Conservation (phyloP, 371 early-diverging fungal genomes). For the Nosema muscidifuracis region DNA sequence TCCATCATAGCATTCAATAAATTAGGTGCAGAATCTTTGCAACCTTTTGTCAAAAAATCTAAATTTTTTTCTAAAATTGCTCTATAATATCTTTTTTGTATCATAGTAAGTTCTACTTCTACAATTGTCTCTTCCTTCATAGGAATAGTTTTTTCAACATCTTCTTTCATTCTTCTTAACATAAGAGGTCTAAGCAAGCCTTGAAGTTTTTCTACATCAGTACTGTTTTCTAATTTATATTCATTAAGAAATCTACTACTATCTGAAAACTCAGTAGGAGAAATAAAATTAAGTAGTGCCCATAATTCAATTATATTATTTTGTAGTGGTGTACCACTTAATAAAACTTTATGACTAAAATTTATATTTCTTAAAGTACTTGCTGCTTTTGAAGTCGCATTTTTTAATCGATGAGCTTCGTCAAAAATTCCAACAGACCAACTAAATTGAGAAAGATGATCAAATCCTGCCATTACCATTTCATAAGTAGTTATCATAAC, state of each 20-base stretch:
- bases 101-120: conserved; percentile 81
- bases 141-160: conserved; percentile 88
- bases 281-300: conserved; percentile 90
- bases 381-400: conserved; percentile 83
- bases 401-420: conserved; percentile 98
- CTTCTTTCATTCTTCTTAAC: conserved; percentile 88
- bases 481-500: conserved; percentile 94
- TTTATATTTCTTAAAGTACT: conserved; percentile 76
- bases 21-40: conserved; percentile 71
- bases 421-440: conserved; percentile 93
- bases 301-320: conserved; percentile 97
- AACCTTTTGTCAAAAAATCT: conserved; percentile 68
- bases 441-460: conserved; percentile 72
- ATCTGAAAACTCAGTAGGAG: conserved; percentile 83
- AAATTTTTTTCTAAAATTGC: conserved; percentile 90
- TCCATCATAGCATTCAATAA: conserved; percentile 98
- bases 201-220: conserved; percentile 89
- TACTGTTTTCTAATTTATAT: conserved; percentile 79
- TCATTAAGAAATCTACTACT: conserved; percentile 88
- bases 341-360: conserved; percentile 78
- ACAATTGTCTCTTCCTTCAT: conserved; percentile 90
- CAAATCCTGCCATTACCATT: conserved; percentile 79
- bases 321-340: conserved; percentile 96
- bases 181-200: conserved; percentile 87
- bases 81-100: conserved; percentile 93